phyloP scores from a whole-genome alignment of 352 stramenopile species.

The Globisporangium echinulatum region DNA sequence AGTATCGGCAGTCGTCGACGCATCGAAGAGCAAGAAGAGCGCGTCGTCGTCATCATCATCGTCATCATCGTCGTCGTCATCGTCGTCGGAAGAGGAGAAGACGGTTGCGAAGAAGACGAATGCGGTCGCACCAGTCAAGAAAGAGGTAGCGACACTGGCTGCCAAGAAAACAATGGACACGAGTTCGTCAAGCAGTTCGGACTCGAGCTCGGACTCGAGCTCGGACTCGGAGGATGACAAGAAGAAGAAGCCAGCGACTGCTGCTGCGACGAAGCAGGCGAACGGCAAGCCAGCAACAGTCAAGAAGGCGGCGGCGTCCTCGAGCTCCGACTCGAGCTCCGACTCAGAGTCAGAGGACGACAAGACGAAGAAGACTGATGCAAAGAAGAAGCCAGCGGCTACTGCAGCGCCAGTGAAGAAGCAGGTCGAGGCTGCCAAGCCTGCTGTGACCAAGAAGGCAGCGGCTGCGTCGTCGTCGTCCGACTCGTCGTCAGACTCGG shows the following conservation, averaged over 20 bases:
- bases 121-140: conserved; percentile 9
- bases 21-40: conserved; percentile 41
- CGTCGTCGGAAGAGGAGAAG: conserved; percentile 26
- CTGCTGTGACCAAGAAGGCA: conserved; percentile 18
- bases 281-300: conserved; percentile 13
- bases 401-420: conserved; percentile 12
- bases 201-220: conserved; percentile 15
- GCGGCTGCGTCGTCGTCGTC: conserved; percentile 21
- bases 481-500: conserved; percentile 23
- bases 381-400: conserved; percentile 18
- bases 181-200: conserved; percentile 6
- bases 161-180: conserved; percentile 19
- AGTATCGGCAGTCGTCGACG: conserved; percentile 45
- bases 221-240: conserved; percentile 23
- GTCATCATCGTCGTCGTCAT: conserved; percentile 24
- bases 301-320: conserved; percentile 22
- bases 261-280: conserved; percentile 8
- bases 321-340: conserved; percentile 8
- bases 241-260: conserved; percentile 8
- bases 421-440: conserved; percentile 10
- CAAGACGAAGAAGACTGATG: conserved; percentile 3
- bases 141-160: conserved; percentile 2
- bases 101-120: conserved; percentile 12
- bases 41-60: conserved; percentile 22
- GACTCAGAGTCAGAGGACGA: too few species aligned